Evolutionary conservation across 148 eudicot genomes (phyloP), one percentile per base, ranked within the genome.

Genomic region (Rhododendron williamsianum): DNA sequence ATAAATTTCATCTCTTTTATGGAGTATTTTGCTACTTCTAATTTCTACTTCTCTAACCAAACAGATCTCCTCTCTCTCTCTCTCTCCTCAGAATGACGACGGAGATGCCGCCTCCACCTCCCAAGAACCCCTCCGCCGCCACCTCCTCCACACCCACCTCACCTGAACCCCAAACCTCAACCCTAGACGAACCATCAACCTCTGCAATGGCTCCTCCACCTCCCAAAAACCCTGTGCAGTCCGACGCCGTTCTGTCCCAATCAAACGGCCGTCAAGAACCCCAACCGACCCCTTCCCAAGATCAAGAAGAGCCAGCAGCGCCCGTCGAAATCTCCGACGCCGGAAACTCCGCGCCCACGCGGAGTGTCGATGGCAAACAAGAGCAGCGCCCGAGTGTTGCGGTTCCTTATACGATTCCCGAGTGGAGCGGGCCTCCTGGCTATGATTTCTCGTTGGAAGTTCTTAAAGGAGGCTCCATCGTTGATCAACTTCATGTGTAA

Each of bases 391-490:
- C 82, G 48, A 86, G 85, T 72, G 35, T 36, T n/a, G 86, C 87
- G 21, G 91, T 88, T 36, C 98, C 99, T 15, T 97, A 97, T 65
- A 87, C 88, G 5, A 91, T 92, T 83, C 99, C 99, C 45, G 87
- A 88, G 21, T 97, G 99, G 99, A 92, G 96, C 82, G 92, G 89
- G 76, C 91, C 96, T 63, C 98, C 99, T 10, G 82, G 91, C 43
- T 93, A 89, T 69, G 87, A 90, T 13, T 97, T 87, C 85, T 89
- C 79, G 80, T 87, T 95, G 71, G 98, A 97, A 88, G 93, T 97
- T 63, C 96, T 97, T 56, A 97, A 97, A 86, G 98, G 92, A 49
- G 99, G 99, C 35, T 83, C 94, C 30, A 95, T 97, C 82, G 86
- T 94, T 65, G 94, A 97, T 87, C 90, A 94, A 16, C 89, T 93